These are phyloP conservation scores for Wickerhamomyces alni DNA, from an alignment of 805 yeast genomes.

Conservation along the genomic window DNA sequence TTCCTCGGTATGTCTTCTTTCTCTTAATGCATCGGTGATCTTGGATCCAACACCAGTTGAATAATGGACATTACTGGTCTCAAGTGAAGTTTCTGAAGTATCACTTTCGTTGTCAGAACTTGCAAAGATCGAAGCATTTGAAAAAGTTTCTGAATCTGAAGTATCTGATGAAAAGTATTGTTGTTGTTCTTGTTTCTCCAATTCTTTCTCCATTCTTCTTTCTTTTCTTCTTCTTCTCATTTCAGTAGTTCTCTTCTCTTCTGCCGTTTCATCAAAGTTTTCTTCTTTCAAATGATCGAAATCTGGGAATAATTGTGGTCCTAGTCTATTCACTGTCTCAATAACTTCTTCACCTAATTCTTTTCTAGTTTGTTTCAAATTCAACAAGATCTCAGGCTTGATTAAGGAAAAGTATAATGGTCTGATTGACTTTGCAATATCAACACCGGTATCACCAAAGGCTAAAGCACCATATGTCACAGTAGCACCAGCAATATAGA, in stretches of 20 bases:
- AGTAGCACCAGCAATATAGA: conserved; percentile 60
- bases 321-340: conserved; percentile 69
- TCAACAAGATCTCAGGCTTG: conserved; percentile 48
- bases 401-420: conserved; percentile 69
- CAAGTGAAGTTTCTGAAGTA: conserved; percentile 24
- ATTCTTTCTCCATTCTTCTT: conserved; percentile 19
- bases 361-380: conserved; percentile 56
- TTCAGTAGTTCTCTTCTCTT: conserved; percentile 30
- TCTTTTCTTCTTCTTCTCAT: conserved; percentile 30
- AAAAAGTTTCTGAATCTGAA: conserved; percentile 38
- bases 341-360: conserved; percentile 70
- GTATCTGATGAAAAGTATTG: conserved; percentile 5
- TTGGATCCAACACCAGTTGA: conserved; percentile 20
- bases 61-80: conserved; percentile 8
- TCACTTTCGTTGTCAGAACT: conserved; percentile 28
- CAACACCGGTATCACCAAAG: conserved; percentile 92
- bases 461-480: conserved; percentile 88
- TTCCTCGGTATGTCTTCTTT: conserved; percentile 18
- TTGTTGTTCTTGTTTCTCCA: conserved; percentile 5
- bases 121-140: conserved; percentile 37
- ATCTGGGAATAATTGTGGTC: conserved; percentile 84
- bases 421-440: conserved; percentile 72
- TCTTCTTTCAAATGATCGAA: conserved; percentile 42
- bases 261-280: conserved; percentile 25
- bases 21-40: conserved; percentile 23